Percentiles rank a stretch among this genome's conserved stretches.
Evolutionary conservation across 441 rosid species (phyloP).

Genomic region (Arabidopsis lyrata): DNA sequence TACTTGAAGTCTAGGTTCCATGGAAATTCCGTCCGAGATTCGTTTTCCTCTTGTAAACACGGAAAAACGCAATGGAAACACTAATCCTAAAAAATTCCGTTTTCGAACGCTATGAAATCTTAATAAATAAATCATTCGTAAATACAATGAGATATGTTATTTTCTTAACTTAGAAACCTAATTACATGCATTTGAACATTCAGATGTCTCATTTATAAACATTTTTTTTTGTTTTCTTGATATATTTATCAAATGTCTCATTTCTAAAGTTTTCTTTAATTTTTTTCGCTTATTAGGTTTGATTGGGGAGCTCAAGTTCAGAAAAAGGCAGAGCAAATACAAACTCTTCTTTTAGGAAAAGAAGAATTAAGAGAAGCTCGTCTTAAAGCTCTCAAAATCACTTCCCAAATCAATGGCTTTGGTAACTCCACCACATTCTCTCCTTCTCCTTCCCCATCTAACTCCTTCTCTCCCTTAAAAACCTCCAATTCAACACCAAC

Average conservation of each 20-base stretch:
- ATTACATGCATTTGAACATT: background rate
- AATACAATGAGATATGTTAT: no score
- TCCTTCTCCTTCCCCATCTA: background rate
- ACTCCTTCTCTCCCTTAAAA: background rate
- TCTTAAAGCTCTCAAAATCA: conserved; percentile 27
- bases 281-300: background rate
- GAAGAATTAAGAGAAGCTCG: conserved; percentile 34
- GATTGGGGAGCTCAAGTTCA: conserved; percentile 35
- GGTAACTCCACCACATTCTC: conserved; percentile 20
- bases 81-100: no score
- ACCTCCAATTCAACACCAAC: background rate
- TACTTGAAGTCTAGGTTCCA: no score
- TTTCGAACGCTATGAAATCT: no score
- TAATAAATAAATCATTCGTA: no score
- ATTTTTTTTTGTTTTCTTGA: background rate
- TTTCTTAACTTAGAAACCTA: no score
- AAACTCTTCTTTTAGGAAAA: conserved; percentile 23
- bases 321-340: conserved; percentile 20
- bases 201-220: background rate
- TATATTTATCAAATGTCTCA: background rate
- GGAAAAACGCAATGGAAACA: no score
- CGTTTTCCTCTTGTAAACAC: no score
- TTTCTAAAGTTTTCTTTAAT: background rate
- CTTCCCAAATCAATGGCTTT: conserved; percentile 29
- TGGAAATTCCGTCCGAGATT: no score